These are phyloP conservation scores for Lotus japonicus DNA, from an alignment of 306 rosid genomes.

Conservation along the genomic window DNA sequence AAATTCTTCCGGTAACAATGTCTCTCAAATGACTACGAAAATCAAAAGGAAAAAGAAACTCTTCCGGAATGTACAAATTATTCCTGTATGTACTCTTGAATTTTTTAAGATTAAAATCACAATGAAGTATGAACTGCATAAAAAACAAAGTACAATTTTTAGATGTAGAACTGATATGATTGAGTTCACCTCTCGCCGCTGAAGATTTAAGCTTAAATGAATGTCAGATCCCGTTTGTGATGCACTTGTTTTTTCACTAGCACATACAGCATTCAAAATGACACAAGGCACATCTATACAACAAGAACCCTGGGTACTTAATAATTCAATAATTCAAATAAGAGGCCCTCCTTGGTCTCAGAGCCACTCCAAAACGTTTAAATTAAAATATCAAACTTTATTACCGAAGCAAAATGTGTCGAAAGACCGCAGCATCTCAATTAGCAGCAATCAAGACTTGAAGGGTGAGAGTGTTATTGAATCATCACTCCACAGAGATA, in stretches of 20 bases:
- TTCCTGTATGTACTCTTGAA: too few species aligned
- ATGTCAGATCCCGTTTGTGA: not conserved
- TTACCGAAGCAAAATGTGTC: slow-evolving; percentile 16
- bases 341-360: not conserved
- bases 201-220: not conserved
- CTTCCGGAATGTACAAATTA: too few species aligned
- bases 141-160: too few species aligned
- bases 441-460: slow-evolving; percentile 25
- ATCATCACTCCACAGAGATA: slow-evolving; percentile 49
- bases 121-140: too few species aligned
- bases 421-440: slow-evolving; percentile 19
- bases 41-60: too few species aligned
- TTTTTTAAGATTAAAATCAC: too few species aligned
- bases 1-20: too few species aligned
- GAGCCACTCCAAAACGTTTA: slow-evolving; percentile 9
- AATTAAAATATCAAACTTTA: slow-evolving; percentile 22
- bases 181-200: not conserved
- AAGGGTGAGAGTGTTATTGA: slow-evolving; percentile 4
- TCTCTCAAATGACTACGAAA: too few species aligned
- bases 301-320: not conserved
- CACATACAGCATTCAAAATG: not conserved
- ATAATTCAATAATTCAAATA: slow-evolving; percentile 19
- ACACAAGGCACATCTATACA: not conserved
- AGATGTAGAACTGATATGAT: not conserved
- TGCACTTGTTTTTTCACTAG: not conserved